Evolutionary conservation across 768 basidiomycete genomes (phyloP).

Genomic region (Gautieria morchelliformis): DNA sequence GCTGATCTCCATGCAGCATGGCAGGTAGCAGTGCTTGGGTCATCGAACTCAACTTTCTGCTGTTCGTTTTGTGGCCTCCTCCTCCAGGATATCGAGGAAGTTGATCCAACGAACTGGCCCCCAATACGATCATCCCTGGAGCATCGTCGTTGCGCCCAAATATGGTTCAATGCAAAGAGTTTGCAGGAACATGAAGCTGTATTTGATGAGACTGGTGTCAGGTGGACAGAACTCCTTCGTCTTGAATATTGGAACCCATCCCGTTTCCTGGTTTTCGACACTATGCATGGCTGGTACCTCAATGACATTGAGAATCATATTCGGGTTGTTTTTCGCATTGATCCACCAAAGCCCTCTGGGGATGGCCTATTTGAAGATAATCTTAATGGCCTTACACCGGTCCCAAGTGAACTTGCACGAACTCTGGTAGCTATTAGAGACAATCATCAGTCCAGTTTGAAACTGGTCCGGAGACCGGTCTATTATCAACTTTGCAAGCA

Average conservation of each 20-base stretch:
- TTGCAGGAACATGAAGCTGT: background rate
- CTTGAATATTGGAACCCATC: constrained; percentile 19
- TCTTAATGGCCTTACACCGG: background rate
- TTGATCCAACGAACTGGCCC: background rate
- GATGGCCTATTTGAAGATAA: background rate
- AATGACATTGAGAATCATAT: background rate
- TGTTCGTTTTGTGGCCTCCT: background rate
- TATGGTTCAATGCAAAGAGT: constrained; percentile 1
- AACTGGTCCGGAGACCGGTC: background rate
- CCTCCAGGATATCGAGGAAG: background rate
- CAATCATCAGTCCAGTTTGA: background rate
- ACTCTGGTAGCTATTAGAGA: background rate
- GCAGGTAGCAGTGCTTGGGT: background rate
- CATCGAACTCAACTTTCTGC: background rate
- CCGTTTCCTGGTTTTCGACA: constrained; percentile 12
- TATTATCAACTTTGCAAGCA: background rate
- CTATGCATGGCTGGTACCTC: constrained; percentile 16
- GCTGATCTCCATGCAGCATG: constrained; percentile 19
- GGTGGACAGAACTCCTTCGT: constrained; percentile 13
- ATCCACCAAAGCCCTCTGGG: background rate
- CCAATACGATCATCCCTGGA: background rate
- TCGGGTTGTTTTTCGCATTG: background rate
- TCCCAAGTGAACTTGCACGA: background rate
- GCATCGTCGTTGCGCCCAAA: background rate
- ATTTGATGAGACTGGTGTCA: constrained; percentile 7